Conservation (phyloP, 1,284 basidiomycete species). For the Lignosus rhinocerotis region DNA sequence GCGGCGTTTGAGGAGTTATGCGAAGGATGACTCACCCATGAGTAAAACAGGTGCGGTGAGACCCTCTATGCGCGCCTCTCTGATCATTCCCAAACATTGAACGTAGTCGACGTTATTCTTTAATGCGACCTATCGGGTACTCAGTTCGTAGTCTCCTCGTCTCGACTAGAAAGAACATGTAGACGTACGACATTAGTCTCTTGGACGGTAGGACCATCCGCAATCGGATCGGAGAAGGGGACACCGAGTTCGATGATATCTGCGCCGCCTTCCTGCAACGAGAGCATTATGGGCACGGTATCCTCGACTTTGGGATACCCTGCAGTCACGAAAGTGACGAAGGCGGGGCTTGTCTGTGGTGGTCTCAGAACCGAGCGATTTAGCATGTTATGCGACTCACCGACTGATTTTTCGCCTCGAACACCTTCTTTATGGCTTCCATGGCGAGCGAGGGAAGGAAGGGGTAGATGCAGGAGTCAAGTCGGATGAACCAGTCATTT, state of each 20-base stretch:
- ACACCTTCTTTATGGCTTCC: conserved; percentile 78
- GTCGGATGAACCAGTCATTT: conserved; percentile 17
- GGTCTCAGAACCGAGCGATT: neutral
- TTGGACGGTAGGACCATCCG: conserved; percentile 92
- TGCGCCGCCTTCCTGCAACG: conserved; percentile 90
- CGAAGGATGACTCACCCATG: conserved; percentile 72
- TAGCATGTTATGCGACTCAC: conserved; percentile 38
- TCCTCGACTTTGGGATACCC: conserved; percentile 80
- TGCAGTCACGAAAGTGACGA: conserved; percentile 91
- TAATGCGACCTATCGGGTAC: conserved; percentile 68
- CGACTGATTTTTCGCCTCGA: conserved; percentile 69
- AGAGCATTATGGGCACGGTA: conserved; percentile 87
- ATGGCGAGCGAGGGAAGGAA: conserved; percentile 42
- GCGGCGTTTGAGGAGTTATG: neutral
- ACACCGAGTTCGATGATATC: conserved; percentile 97
- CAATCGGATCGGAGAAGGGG: conserved; percentile 96
- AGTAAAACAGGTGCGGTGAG: conserved; percentile 86
- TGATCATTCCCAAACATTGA: conserved; percentile 75
- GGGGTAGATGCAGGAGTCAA: conserved; percentile 18
- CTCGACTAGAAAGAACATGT: neutral
- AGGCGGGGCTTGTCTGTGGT: conserved; percentile 64
- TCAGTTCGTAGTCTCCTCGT: conserved; percentile 10
- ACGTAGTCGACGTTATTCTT: conserved; percentile 78
- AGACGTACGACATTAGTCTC: conserved; percentile 82
- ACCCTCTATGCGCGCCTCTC: conserved; percentile 79